These are phyloP conservation scores for Monosporascus sp. DNA, from an alignment of 2,329 filamentous ascomycete genomes.

Conservation along the genomic window DNA sequence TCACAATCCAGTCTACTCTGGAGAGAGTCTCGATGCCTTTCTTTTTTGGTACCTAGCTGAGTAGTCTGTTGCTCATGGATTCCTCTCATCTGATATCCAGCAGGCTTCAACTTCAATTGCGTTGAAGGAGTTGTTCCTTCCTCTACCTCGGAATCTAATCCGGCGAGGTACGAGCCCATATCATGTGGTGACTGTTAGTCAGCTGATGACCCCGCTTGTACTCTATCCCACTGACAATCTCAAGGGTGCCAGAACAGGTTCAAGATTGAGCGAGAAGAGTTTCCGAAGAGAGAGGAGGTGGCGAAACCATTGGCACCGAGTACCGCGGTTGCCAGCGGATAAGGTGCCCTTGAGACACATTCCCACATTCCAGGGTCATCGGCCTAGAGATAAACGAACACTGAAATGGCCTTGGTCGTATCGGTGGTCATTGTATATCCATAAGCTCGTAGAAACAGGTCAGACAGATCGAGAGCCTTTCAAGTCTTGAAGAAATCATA, in stretches of 20 bases:
- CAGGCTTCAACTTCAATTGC: conserved; percentile 47
- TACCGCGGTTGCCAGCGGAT: conserved; percentile 15
- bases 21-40: conserved; percentile 52
- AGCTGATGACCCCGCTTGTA: neutral
- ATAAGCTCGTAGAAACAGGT: too few species aligned
- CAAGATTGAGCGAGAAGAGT: conserved; percentile 24
- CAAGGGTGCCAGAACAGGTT: conserved; percentile 30
- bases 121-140: conserved; percentile 43
- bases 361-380: neutral
- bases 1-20: conserved; percentile 35
- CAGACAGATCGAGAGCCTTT: too few species aligned
- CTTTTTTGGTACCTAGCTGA: conserved; percentile 40
- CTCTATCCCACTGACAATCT: conserved; percentile 1
- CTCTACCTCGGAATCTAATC: conserved; percentile 40
- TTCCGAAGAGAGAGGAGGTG: conserved; percentile 18
- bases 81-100: neutral
- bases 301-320: conserved; percentile 20
- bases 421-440: too few species aligned
- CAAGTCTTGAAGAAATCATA: conserved; percentile 29
- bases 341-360: neutral
- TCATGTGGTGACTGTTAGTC: conserved; percentile 41
- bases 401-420: neutral
- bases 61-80: neutral
- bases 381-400: neutral
- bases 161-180: conserved; percentile 46